Base-by-base conservation (phyloP, 2,329 filamentous ascomycete genomes). In the Fusarium torulosum region DNA sequence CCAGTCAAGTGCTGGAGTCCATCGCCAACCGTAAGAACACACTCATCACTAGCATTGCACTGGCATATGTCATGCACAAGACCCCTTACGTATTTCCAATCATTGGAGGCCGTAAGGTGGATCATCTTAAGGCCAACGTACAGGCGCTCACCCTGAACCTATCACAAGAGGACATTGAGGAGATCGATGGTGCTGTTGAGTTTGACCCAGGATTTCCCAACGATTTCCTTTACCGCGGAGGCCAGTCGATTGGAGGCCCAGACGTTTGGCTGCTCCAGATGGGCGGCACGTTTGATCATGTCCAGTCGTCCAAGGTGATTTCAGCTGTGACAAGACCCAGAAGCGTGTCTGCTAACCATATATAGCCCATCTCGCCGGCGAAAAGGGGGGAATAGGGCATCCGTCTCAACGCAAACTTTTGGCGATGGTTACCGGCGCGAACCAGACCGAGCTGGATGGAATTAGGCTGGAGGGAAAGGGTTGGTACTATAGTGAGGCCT, bases 41-140 rank as follows among this genome's bases (percentile, higher is more conserved):
- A 4, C 68, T 76, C 52, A 78, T 84, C 65, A 84, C 82, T 17
- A 82, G 81, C 63, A 75, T 85, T 57, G 91, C 91, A 10, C 78
- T 94, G 23, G 91, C 91, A 3, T 94, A 94, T 73, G 88, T 93
- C 15, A 85, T 91, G 83, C 84, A 88, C 67, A 93, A 93, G 79
- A 81, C 88, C 1, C 86, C 90, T 0, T 88, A 92, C 71, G 88
- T 93, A 14, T 92, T 92, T 73, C 91, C 91, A 2, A 88, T 94
- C 40, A 82, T 93, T 6, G 91, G 91, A 13, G 89, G 89, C 1
- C 84, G 90, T 13, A 93, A 88, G 70, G 76, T 91, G 11, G 86
- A 90, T 49, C 90, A 94, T 74, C 79, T 94, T 40, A 85, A 89
- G 73, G 84, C 83, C 58, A 93, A 93, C 72, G 90, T 93, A 67